A percentile compares a stretch with the other conserved stretches of the same genome.
Evolutionary conservation across 495 filamentous ascomycete genomes (phyloP).

Genomic region (Neurospora sp.): DNA sequence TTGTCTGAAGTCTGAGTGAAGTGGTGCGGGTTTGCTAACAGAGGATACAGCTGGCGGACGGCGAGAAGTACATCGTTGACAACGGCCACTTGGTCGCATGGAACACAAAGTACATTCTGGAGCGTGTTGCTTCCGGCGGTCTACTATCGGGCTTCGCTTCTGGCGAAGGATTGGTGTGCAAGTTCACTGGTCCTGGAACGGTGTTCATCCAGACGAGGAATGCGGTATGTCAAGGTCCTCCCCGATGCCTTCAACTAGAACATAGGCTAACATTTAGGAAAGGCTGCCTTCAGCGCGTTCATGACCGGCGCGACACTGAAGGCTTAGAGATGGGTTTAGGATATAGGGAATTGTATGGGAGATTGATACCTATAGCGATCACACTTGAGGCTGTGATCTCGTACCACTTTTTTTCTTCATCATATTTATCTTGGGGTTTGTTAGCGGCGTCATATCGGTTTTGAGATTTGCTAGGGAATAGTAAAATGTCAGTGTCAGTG

Average conservation of each 20-base stretch:
- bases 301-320: constrained; percentile 30
- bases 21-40: not conserved
- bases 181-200: constrained; percentile 84
- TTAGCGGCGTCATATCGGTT: not conserved
- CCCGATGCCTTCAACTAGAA: no score
- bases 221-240: constrained; percentile 34
- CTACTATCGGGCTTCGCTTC: constrained; percentile 70
- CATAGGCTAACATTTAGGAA: not conserved
- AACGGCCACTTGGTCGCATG: constrained; percentile 95
- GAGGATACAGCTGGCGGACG: constrained; percentile 49
- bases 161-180: constrained; percentile 85
- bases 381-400: not conserved
- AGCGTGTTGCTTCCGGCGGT: constrained; percentile 81
- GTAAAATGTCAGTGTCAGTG: not conserved
- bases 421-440: not conserved
- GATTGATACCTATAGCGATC: not conserved
- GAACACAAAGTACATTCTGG: constrained; percentile 89
- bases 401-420: not conserved
- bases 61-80: constrained; percentile 84
- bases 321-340: not conserved
- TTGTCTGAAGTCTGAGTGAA: not conserved
- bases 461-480: not conserved
- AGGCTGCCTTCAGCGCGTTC: constrained; percentile 37
- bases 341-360: not conserved
- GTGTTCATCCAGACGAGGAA: constrained; percentile 94